These are phyloP conservation scores for Mycena crocata DNA, from an alignment of 768 basidiomycete species.

Conservation along the genomic window DNA sequence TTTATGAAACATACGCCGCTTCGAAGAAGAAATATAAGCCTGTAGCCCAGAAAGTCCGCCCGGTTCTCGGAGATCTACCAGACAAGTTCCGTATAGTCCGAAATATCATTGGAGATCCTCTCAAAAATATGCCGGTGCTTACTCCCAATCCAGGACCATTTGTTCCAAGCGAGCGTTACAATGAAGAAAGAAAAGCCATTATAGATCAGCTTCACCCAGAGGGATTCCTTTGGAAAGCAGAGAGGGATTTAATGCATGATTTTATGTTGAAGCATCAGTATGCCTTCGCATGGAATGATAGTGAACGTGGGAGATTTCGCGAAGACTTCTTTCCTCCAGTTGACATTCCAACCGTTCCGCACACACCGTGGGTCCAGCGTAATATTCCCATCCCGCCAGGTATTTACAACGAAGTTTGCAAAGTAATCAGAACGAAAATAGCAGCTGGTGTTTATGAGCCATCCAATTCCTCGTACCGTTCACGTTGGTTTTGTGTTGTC, in stretches of 20 bases:
- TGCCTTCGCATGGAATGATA: conserved; percentile 35
- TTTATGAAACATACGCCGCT: conserved; percentile 12
- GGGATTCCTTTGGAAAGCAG: conserved; percentile 33
- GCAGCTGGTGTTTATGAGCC: conserved; percentile 20
- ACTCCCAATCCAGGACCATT: conserved; percentile 19
- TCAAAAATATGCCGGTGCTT: conserved; percentile 22
- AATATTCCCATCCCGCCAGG: conserved; percentile 38
- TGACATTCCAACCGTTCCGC: conserved; percentile 34
- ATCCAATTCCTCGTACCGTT: conserved; percentile 22
- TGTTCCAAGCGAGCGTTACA: conserved; percentile 26
- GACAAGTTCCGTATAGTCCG: conserved; percentile 34
- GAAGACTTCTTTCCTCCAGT: conserved; percentile 38
- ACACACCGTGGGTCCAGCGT: conserved; percentile 38
- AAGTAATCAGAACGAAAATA: conserved; percentile 17
- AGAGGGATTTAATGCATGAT: conserved; percentile 20
- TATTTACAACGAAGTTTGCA: conserved; percentile 30
- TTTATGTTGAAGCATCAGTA: conserved; percentile 27
- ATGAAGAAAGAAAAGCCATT: conserved; percentile 10
- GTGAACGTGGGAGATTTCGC: conserved; percentile 31
- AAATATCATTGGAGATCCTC: conserved; percentile 26
- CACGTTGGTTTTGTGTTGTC: conserved; percentile 35
- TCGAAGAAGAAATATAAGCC: conserved; percentile 41
- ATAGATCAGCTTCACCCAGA: conserved; percentile 15
- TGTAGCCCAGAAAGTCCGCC: conserved; percentile 35
- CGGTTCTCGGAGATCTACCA: conserved; percentile 32